These are phyloP conservation scores for Talaromyces sp. DNA, from an alignment of 2,329 filamentous ascomycete species.

Conservation along the genomic window DNA sequence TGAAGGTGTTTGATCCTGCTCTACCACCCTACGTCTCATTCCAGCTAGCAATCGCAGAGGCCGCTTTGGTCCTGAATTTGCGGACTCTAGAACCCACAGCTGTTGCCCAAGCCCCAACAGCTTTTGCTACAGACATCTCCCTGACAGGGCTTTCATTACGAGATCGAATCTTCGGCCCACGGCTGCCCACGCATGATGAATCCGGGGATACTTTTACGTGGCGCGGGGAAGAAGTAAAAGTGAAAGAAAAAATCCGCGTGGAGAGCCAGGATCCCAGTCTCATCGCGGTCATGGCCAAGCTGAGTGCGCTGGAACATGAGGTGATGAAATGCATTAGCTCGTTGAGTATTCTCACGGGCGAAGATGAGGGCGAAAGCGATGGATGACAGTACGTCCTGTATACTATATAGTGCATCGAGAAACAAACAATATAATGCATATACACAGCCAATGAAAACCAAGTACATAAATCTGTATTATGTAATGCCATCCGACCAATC, in stretches of 20 bases:
- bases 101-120: slow-evolving; percentile 54
- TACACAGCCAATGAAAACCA: slow-evolving; percentile 3
- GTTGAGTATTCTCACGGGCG: slow-evolving; percentile 71
- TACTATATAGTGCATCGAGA: not conserved
- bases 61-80: slow-evolving; percentile 62
- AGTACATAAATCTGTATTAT: not conserved
- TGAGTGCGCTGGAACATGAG: slow-evolving; percentile 69
- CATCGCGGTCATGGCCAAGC: slow-evolving; percentile 75
- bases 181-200: slow-evolving; percentile 68
- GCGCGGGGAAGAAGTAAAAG: slow-evolving; percentile 66
- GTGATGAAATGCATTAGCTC: slow-evolving; percentile 65
- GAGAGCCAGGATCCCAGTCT: slow-evolving; percentile 85
- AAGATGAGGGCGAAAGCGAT: slow-evolving; percentile 41
- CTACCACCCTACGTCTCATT: slow-evolving; percentile 67
- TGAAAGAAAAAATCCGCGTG: slow-evolving; percentile 82
- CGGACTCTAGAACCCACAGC: slow-evolving; percentile 63
- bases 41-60: slow-evolving; percentile 62
- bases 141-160: slow-evolving; percentile 53
- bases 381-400: not conserved
- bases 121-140: slow-evolving; percentile 63
- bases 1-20: slow-evolving; percentile 54
- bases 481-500: not conserved
- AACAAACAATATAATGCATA: not conserved
- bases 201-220: slow-evolving; percentile 70
- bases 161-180: slow-evolving; percentile 46